A percentile compares a stretch with the other conserved stretches of the same genome.
phyloP scores from a whole-genome alignment of 176 grass and related monocot genomes.

The Pontederia crassipes region DNA sequence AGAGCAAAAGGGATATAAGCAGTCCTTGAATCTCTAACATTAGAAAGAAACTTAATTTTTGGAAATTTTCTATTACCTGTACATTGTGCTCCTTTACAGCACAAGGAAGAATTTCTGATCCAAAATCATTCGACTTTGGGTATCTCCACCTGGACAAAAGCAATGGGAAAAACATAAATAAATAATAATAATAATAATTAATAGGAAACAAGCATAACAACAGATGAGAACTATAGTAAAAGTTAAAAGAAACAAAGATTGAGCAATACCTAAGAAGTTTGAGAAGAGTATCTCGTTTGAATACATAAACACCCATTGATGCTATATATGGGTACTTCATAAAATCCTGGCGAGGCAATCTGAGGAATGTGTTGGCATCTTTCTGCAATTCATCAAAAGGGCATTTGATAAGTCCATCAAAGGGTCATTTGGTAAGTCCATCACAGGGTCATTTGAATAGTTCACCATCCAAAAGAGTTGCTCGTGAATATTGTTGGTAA shows the following conservation, averaged over 20 bases:
- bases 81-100: conserved; percentile 50
- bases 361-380: conserved; percentile 40
- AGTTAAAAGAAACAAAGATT: too few relatives aligned
- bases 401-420: too few relatives aligned
- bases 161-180: background rate
- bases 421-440: too few relatives aligned
- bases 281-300: conserved; percentile 57
- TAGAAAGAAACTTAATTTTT: background rate
- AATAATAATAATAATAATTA: background rate
- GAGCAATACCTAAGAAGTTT: conserved; percentile 47
- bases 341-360: conserved; percentile 20
- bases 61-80: conserved; percentile 24
- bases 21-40: background rate
- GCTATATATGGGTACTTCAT: conserved; percentile 50
- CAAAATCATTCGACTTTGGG: conserved; percentile 56
- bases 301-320: conserved; percentile 81
- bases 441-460: too few relatives aligned
- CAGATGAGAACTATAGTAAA: background rate
- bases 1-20: background rate
- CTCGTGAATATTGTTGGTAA: background rate
- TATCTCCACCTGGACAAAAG: conserved; percentile 45
- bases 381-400: conserved; percentile 31
- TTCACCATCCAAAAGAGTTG: too few relatives aligned
- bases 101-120: conserved; percentile 57
- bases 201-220: background rate